These are phyloP conservation scores for Emmonsia crescens DNA, from an alignment of 2,329 filamentous ascomycete genomes.

Conservation along the genomic window DNA sequence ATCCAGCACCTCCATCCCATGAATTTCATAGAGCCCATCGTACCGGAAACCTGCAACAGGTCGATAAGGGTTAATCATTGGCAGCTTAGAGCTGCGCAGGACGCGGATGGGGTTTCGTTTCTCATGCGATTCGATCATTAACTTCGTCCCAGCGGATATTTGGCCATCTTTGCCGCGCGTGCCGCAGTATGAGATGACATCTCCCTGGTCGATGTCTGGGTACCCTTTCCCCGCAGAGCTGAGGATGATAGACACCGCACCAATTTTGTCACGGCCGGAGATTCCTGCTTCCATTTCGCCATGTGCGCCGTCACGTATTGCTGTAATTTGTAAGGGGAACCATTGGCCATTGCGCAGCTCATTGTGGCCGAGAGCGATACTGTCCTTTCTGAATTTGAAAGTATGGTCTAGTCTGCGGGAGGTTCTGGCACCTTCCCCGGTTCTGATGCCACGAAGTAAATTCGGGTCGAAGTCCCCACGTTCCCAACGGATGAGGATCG, in stretches of 20 bases:
- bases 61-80: constrained; percentile 28
- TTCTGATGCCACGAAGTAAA: constrained; percentile 9
- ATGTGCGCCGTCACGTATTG: constrained; percentile 20
- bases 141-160: constrained; percentile 26
- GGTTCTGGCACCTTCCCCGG: not conserved
- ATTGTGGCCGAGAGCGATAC: constrained; percentile 8
- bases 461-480: constrained; percentile 8
- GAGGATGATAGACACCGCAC: constrained; percentile 47
- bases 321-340: constrained; percentile 15
- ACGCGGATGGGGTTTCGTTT: constrained; percentile 38
- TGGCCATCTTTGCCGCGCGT: constrained; percentile 31
- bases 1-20: constrained; percentile 30
- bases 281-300: constrained; percentile 31
- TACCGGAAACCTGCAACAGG: constrained; percentile 44
- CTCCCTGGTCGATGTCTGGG: constrained; percentile 40
- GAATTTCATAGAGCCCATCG: constrained; percentile 46
- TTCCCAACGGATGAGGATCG: constrained; percentile 9
- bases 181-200: constrained; percentile 43
- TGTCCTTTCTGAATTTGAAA: constrained; percentile 5
- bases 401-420: constrained; percentile 8
- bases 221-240: constrained; percentile 30
- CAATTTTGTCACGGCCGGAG: constrained; percentile 33
- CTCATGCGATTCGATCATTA: constrained; percentile 32
- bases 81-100: constrained; percentile 34
- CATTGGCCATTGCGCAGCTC: constrained; percentile 19